Evolutionary conservation across 768 basidiomycete species (phyloP), one percentile per base, ranked within the genome.

Genomic region (Plicaturopsis crispa): DNA sequence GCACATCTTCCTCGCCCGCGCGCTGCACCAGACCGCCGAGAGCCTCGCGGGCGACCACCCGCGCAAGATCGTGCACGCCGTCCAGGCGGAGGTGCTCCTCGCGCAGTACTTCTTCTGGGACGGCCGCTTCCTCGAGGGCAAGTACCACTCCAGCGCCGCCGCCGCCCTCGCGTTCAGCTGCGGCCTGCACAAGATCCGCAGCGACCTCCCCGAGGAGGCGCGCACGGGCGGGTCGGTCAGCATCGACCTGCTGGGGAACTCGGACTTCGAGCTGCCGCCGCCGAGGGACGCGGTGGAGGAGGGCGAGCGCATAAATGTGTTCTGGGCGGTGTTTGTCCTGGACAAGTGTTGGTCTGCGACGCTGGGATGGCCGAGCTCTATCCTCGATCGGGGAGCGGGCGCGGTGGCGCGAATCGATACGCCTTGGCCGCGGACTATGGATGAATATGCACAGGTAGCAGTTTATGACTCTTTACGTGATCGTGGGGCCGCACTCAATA

Each of bases 81-180:
- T 81, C 6, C 80, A 82, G 43, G 68, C 75, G 1, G 71, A 83
- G 42, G 59, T 84, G 4, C 65, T 87, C n/a, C 62, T 86, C 19
- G 62, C 76, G 1, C 70, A 75, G 47, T 84, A 79, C 52, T 75
- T 84, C 49, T 72, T 79, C 50, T 71, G 73, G 34, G 69, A 61
- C 14, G 79, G 77, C 39, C 65, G 73, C 22, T 56, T 72, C 24
- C 61, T 82, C 18, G 78, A 80, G 44, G 84, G 80, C 5, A 75
- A 75, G 49, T 69, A 70, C 40, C 73, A 72, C 43, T 63, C 70
- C 17, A 69, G 69, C 33, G 64, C 73, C 5, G 73, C 80, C 11
- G 66, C 74, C 36, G 63, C 70, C 2, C 52, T 81, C 10, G 70
- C 63, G 4, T 53, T 72, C 14, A 64, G 69, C 31, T 54, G 65